These are phyloP conservation scores for Bothriochloa decipiens DNA, from an alignment of 176 grass and related monocot species.

Conservation along the genomic window DNA sequence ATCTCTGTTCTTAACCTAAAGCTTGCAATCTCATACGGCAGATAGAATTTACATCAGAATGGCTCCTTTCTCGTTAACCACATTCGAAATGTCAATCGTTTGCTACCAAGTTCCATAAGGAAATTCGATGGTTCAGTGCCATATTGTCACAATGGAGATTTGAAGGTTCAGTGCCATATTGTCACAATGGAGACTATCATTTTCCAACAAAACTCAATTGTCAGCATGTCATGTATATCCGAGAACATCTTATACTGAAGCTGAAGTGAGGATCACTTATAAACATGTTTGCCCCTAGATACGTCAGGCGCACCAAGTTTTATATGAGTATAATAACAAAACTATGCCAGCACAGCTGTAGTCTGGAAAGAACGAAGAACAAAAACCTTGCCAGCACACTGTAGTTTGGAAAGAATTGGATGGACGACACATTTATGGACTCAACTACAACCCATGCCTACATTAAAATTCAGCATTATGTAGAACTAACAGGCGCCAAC, in stretches of 20 bases:
- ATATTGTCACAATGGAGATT: background rate
- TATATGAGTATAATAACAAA: background rate
- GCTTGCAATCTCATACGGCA: background rate
- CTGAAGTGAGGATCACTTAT: background rate
- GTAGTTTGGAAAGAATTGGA: background rate
- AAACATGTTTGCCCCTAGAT: constrained; percentile 5
- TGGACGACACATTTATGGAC: background rate
- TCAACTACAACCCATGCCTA: background rate
- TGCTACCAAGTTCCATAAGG: background rate
- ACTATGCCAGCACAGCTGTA: background rate
- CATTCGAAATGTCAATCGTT: background rate
- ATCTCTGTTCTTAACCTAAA: background rate
- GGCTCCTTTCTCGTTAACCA: background rate
- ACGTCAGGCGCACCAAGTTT: background rate
- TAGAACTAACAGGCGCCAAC: background rate
- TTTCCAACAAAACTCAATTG: background rate
- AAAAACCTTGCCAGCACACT: background rate
- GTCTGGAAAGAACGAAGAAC: background rate
- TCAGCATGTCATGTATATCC: background rate
- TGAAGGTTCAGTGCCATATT: background rate
- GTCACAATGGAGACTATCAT: background rate
- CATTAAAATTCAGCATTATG: background rate
- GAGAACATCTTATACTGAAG: background rate
- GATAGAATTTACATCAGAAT: background rate
- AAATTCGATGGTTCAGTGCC: background rate